Conservation (phyloP, 345 rosid species). For the Hypericum androsaemum region DNA sequence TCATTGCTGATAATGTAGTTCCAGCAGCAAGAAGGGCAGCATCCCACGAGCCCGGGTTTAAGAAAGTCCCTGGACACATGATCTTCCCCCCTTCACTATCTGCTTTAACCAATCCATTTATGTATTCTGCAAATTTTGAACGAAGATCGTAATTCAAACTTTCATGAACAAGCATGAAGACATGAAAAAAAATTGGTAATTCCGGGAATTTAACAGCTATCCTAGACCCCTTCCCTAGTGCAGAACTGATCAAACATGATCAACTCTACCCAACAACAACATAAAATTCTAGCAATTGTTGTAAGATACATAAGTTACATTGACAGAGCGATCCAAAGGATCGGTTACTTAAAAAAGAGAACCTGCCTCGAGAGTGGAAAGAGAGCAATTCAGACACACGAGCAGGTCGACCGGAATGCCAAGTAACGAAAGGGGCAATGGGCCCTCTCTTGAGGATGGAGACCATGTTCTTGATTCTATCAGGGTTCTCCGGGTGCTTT, state of each 20-base stretch:
- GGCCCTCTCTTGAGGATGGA: constrained; percentile 77
- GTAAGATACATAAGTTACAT: background rate
- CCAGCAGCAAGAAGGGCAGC: constrained; percentile 82
- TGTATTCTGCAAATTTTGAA: constrained; percentile 37
- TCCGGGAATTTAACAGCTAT: too few species aligned
- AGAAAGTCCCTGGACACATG: constrained; percentile 51
- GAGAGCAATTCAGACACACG: constrained; percentile 44
- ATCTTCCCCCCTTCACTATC: constrained; percentile 44
- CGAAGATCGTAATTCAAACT: background rate
- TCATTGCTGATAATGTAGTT: constrained; percentile 68
- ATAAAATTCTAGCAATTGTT: background rate
- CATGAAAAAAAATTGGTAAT: too few species aligned
- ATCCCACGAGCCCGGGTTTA: constrained; percentile 69
- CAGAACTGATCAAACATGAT: too few species aligned
- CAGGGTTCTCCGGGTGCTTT: constrained; percentile 72
- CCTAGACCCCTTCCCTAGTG: too few species aligned
- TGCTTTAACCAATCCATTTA: constrained; percentile 44
- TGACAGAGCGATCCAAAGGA: too few species aligned
- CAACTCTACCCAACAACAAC: background rate
- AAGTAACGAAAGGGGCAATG: constrained; percentile 54
- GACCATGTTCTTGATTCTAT: constrained; percentile 70
- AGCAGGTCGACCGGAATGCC: constrained; percentile 57
- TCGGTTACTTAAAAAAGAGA: background rate
- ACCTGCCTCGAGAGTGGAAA: constrained; percentile 58
- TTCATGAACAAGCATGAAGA: background rate